Evolutionary conservation across 345 rosid species (phyloP), one percentile per base, ranked within the genome.

Genomic region (Eucalyptus shirleyi): DNA sequence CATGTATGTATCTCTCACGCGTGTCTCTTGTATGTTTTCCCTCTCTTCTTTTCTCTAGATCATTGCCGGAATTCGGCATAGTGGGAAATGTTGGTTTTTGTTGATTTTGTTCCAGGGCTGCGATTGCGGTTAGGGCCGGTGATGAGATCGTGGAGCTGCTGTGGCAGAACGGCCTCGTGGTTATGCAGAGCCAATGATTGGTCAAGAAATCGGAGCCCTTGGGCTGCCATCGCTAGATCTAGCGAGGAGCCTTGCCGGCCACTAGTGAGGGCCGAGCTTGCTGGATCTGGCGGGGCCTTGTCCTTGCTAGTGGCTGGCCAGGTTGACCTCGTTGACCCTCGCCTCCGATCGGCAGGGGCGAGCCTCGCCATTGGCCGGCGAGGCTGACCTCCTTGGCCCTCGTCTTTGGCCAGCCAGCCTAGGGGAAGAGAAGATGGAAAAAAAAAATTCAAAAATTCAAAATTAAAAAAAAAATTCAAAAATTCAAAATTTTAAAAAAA

Each of bases 101-200:
- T 3, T 88, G 28, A 40, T 42, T 91, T 10, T 24, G 6, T 47
- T 21, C 37, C 5, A 15, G 45, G 30, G 26, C 15, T 12, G 32
- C 47, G 6, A 0, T 3, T 19, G 50, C 2, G 55, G 13, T 65
- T 92, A 95, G 98, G 91, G 91, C 30, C 49, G 96, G 91, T 47
- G 96, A 95, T 69, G 96, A 93, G 85, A 91, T 97, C 86, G 94
- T 93, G 98, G 97, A 98, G 95, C 93, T 98, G 40, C 89, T 96
- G 34, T 97, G 99, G 99, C 95, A 95, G 23, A 95, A 98, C 91
- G 98, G 99, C 40, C 99, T 91, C 49, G 97, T 95, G 2, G 95
- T 96, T 86, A 56, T 93, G 92, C 96, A 96, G 12, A 94, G 93
- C 88, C 99, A 90, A 56, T 92, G 93, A 89, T 89, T 93, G 50